Conservation (phyloP, 2,329 filamentous ascomycete genomes). For the Aspergillus hortae region DNA sequence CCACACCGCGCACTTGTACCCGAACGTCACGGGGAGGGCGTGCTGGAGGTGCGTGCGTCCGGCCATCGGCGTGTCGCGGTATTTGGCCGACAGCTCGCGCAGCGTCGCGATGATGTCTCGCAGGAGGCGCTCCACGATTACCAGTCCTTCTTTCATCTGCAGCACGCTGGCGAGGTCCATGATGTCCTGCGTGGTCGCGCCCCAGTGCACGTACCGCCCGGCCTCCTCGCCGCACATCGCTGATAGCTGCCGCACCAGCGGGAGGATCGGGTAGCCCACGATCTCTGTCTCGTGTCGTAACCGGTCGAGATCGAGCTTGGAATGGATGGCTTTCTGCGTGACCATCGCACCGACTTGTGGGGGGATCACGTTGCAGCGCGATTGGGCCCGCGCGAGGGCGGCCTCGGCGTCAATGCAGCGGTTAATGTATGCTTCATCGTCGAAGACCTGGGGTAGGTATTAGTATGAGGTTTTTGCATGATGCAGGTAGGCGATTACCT, state of each 20-base stretch:
- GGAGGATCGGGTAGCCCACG: constrained; percentile 54
- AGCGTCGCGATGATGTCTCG: constrained; percentile 43
- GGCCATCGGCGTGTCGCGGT: constrained; percentile 55
- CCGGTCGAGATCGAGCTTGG: constrained; percentile 42
- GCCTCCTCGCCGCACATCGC: constrained; percentile 28
- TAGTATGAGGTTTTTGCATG: neutral
- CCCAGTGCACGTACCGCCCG: constrained; percentile 55
- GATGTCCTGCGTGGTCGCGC: constrained; percentile 58
- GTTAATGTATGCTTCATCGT: constrained; percentile 47
- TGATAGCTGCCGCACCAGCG: constrained; percentile 49
- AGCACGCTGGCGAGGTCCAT: constrained; percentile 55
- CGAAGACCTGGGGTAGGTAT: constrained; percentile 39
- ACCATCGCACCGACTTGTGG: constrained; percentile 32
- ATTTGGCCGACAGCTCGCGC: constrained; percentile 39
- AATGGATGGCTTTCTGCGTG: constrained; percentile 31
- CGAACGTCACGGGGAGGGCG: constrained; percentile 55
- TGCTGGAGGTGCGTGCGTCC: constrained; percentile 58
- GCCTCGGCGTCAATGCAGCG: constrained; percentile 47
- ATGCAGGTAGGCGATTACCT: neutral
- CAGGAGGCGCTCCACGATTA: constrained; percentile 47
- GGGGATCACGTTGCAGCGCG: constrained; percentile 47
- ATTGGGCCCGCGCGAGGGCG: constrained; percentile 51
- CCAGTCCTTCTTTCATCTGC: constrained; percentile 51
- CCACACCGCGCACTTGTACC: constrained; percentile 57
- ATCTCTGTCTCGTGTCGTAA: constrained; percentile 48